phyloP scores from a whole-genome alignment of 202 grass and related monocot genomes.

The Digitaria exilis region DNA sequence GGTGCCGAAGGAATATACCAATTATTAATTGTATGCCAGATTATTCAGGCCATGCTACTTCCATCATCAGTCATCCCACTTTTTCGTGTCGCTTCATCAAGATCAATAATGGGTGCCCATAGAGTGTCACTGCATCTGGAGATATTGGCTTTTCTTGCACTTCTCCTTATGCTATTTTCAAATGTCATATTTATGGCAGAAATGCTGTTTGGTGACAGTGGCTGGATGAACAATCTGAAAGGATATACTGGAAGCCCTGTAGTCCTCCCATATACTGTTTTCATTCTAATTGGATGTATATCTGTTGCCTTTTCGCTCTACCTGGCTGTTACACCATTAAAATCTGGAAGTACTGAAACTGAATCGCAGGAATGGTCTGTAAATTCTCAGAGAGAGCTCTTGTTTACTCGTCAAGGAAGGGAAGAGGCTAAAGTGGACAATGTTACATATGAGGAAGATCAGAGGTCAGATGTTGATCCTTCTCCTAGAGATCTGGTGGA shows the following conservation, averaged over 20 bases:
- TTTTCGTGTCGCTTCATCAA: slow-evolving; percentile 83
- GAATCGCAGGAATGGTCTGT: slow-evolving; percentile 49
- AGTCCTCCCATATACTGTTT: slow-evolving; percentile 53
- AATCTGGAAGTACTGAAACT: slow-evolving; percentile 63
- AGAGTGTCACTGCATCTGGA: slow-evolving; percentile 72
- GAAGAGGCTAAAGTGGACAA: slow-evolving; percentile 37
- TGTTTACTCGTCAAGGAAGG: slow-evolving; percentile 33
- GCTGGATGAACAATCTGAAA: slow-evolving; percentile 67
- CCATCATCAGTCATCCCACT: slow-evolving; percentile 77
- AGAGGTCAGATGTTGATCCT: slow-evolving; percentile 43
- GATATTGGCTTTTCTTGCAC: slow-evolving; percentile 66
- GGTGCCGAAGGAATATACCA: slow-evolving; percentile 85
- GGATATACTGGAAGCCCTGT: slow-evolving; percentile 64
- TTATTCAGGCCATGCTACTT: slow-evolving; percentile 77
- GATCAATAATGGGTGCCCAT: slow-evolving; percentile 74
- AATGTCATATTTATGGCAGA: slow-evolving; percentile 79
- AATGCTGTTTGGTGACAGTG: slow-evolving; percentile 85
- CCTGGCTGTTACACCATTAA: slow-evolving; percentile 75
- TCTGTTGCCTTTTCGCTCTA: slow-evolving; percentile 71
- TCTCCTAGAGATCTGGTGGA: slow-evolving; percentile 25
- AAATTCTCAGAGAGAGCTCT: slow-evolving; percentile 24
- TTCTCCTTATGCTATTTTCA: slow-evolving; percentile 70
- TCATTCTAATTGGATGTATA: slow-evolving; percentile 61
- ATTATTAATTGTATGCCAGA: slow-evolving; percentile 75
- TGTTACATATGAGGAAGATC: slow-evolving; percentile 51